Conservation (phyloP, 2,329 filamentous ascomycete genomes). For the Claviceps capensis region DNA sequence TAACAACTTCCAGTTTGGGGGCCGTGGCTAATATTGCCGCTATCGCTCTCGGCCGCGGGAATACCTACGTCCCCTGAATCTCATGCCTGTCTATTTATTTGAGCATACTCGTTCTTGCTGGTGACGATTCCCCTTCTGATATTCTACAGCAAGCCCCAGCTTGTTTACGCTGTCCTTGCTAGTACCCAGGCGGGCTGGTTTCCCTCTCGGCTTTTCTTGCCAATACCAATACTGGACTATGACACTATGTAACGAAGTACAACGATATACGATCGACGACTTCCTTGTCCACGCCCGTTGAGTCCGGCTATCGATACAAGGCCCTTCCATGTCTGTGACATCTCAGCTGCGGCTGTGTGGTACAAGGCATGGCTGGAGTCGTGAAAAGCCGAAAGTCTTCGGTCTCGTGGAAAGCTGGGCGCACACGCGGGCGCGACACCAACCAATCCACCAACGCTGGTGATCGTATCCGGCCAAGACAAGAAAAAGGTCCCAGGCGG, state of each 20-base stretch:
- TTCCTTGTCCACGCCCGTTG: neutral
- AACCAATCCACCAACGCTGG: neutral
- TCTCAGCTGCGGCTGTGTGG: neutral
- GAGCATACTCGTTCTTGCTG: neutral
- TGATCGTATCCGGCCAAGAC: neutral
- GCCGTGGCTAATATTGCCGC: neutral
- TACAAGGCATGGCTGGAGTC: neutral
- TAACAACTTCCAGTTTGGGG: neutral
- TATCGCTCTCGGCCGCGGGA: neutral
- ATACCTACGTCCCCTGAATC: neutral
- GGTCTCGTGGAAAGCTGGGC: neutral
- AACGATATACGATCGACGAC: neutral
- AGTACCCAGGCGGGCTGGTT: neutral
- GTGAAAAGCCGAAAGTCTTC: constrained; percentile 8
- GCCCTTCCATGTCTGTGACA: neutral
- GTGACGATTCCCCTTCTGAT: too few species aligned
- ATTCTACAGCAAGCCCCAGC: neutral
- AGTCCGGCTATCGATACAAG: neutral
- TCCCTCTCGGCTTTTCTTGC: neutral
- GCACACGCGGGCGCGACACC: neutral
- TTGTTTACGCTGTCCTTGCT: neutral
- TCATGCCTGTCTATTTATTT: neutral
- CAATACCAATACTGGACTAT: neutral
- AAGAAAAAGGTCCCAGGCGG: neutral
- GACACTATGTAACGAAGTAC: neutral